Evolutionary conservation across 1,284 basidiomycete genomes (phyloP).

Genomic region (Melampsora larici-populina): DNA sequence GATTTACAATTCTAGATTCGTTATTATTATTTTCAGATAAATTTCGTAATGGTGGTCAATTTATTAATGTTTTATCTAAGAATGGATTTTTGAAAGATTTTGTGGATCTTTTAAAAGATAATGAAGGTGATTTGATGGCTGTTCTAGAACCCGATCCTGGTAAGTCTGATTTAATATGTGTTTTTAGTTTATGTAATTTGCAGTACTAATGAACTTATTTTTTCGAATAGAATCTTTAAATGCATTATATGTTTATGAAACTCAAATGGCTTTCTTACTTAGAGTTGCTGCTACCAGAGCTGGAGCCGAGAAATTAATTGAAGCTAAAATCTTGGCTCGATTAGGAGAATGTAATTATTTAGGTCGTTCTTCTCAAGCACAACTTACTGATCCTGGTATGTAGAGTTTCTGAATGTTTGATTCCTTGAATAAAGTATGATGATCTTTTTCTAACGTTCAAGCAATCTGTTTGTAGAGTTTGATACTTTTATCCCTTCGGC

Average conservation of each 20-base stretch:
- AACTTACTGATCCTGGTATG: slow-evolving; percentile 69
- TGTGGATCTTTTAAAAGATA: slow-evolving; percentile 75
- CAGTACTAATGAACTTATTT: not conserved
- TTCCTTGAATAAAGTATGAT: not conserved
- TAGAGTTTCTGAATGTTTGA: not conserved
- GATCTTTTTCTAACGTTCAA: not conserved
- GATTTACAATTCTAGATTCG: slow-evolving; percentile 79
- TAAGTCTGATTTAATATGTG: slow-evolving; percentile 1
- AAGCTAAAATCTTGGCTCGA: slow-evolving; percentile 72
- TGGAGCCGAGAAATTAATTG: slow-evolving; percentile 81
- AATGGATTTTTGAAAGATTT: slow-evolving; percentile 81
- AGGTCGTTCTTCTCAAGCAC: slow-evolving; percentile 70
- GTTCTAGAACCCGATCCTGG: slow-evolving; percentile 85
- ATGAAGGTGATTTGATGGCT: slow-evolving; percentile 71
- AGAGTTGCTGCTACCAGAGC: slow-evolving; percentile 74
- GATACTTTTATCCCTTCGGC: slow-evolving; percentile 83
- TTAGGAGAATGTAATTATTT: slow-evolving; percentile 82
- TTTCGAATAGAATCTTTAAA: slow-evolving; percentile 64
- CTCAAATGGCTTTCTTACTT: slow-evolving; percentile 82
- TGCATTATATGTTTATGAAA: slow-evolving; percentile 88
- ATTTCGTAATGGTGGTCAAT: slow-evolving; percentile 56
- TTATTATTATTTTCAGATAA: slow-evolving; percentile 59
- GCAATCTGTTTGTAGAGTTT: slow-evolving; percentile 55
- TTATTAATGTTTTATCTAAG: slow-evolving; percentile 60
- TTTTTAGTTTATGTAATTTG: not conserved